Evolutionary conservation across 257 asterid genomes (phyloP).

Genomic region (Parsonsia alboflavescens): DNA sequence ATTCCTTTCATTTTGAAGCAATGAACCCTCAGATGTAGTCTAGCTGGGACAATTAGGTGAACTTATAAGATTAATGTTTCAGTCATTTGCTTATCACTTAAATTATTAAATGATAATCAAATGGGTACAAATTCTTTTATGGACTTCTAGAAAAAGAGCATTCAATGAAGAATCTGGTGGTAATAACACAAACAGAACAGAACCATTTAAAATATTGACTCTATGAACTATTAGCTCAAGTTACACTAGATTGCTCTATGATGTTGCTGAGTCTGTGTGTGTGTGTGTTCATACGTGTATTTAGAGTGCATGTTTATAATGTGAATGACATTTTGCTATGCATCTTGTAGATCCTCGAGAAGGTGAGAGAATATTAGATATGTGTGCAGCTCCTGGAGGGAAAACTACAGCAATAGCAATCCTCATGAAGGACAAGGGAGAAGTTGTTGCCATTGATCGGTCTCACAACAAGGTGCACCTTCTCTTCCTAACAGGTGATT

Average conservation of each 20-base stretch:
- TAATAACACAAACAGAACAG: neutral
- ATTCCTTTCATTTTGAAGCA: too few relatives aligned
- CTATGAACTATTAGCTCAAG: neutral
- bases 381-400: conserved; percentile 99
- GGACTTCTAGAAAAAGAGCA: neutral
- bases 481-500: conserved; percentile 54
- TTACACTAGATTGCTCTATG: neutral
- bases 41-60: neutral
- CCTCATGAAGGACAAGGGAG: conserved; percentile 94
- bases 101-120: neutral
- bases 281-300: neutral
- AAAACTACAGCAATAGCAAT: conserved; percentile 95
- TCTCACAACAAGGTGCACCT: conserved; percentile 98
- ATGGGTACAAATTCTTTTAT: neutral
- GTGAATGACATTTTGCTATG: neutral
- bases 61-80: neutral
- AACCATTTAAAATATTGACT: too few relatives aligned
- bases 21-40: neutral
- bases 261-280: neutral
- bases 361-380: conserved; percentile 86
- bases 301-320: neutral
- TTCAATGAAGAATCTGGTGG: neutral
- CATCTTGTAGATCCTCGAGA: conserved; percentile 68
- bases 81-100: neutral
- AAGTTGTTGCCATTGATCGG: conserved; percentile 82